phyloP scores from a whole-genome alignment of 768 basidiomycete genomes.

The Phaffia tasmanica region DNA sequence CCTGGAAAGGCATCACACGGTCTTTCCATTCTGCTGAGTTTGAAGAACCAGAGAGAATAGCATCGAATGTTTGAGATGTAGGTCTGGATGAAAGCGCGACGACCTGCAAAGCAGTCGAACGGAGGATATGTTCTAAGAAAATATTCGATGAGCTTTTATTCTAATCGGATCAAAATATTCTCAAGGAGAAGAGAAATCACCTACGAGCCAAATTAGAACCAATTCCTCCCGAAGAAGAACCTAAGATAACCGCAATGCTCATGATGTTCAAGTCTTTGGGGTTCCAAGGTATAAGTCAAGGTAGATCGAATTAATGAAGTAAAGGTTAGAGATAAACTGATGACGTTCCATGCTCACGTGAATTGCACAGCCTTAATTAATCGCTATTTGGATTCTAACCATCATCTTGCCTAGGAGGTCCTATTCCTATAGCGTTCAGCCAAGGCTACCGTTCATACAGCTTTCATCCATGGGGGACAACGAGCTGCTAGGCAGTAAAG shows the following conservation, averaged over 20 bases:
- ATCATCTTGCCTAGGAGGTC: too few relatives aligned
- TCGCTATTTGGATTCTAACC: too few relatives aligned
- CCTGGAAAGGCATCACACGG: conserved; percentile 33
- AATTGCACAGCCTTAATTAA: too few relatives aligned
- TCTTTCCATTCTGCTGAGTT: conserved; percentile 14
- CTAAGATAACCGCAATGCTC: conserved; percentile 20
- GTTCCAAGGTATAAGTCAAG: too few relatives aligned
- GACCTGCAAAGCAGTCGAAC: conserved; percentile 36
- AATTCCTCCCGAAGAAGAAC: conserved; percentile 15
- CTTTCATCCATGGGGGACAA: too few relatives aligned
- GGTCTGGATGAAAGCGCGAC: conserved; percentile 37
- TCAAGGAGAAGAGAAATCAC: neutral
- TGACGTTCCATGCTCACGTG: too few relatives aligned
- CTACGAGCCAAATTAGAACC: conserved; percentile 12
- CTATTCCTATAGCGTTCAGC: too few relatives aligned
- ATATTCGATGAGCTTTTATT: neutral
- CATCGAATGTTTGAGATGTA: conserved; percentile 29
- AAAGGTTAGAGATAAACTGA: too few relatives aligned
- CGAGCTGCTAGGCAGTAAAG: too few relatives aligned
- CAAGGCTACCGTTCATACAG: too few relatives aligned
- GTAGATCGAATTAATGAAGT: too few relatives aligned
- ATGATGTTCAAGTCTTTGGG: neutral
- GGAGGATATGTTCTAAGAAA: conserved; percentile 30
- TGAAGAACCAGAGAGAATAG: conserved; percentile 28
- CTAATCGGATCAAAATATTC: neutral